Base-by-base conservation (phyloP, 1,284 basidiomycete species). In the Athelia sp. region DNA sequence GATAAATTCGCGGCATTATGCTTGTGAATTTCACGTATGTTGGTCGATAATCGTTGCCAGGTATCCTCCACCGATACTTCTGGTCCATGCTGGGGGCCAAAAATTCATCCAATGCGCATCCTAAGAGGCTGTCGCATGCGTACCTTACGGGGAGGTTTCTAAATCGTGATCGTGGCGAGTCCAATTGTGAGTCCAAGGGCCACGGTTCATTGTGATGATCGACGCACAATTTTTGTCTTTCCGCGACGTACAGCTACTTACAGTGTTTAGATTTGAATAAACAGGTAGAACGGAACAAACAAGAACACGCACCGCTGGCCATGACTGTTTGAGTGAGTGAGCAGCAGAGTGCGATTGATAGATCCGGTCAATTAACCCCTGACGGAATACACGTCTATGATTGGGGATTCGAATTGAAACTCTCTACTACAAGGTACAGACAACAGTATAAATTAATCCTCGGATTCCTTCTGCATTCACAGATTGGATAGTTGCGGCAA, bases 1-100 rank as follows among this genome's bases (percentile, higher is more conserved):
- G 93, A 97, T 24, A 99, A 82, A 61, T 86, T 88, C 50, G 84
- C 84, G 6, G 93, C 93, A 68, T 97, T 92, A 70, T 97, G 93
- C 58, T 93, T 90, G 67, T 97, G 93, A 50, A 99, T 99, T 74
- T 98, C 92, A 51, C 83, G 79, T 58, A 99, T 95, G 56, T 98
- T 98, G 50, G 75, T 73, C 17, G 87, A 78, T 14, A 97, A 73
- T 55, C 81, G 78, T 18, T 74, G 62, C 90, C 93, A 94, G 44
- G 82, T 90, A 55, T 84, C 79, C 43, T 87, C 80, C 18, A 81
- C 72, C 24, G 82, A 81, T 46, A 87, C 76, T 49, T 84, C 81
- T 24, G 81, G 76, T 13, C 82, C 84, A 67, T 81, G 83, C 87
- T 89, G 56, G 36, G 48, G 32, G 8, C 14, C 29, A 32, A 34